phyloP scores from a whole-genome alignment of 208 protist genomes.

The Trypanosoma platydactyli region DNA sequence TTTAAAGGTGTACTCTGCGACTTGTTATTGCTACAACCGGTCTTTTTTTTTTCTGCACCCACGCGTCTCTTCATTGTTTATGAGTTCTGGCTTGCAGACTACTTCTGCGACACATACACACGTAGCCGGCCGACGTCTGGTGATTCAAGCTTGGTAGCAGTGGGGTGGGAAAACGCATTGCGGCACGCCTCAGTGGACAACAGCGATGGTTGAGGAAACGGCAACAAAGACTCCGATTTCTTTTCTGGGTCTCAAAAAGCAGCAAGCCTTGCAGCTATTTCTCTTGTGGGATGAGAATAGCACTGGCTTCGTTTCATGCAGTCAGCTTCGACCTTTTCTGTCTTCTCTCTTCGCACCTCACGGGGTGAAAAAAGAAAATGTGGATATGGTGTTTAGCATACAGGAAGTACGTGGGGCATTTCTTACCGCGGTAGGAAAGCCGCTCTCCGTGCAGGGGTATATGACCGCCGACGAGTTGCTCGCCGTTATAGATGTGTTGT shows the following conservation, averaged over 20 bases:
- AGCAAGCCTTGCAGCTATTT: conserved; percentile 64
- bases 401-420: conserved; percentile 25
- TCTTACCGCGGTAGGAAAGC: background rate
- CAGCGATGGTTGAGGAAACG: background rate
- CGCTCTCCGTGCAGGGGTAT: background rate
- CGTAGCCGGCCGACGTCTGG: too few species aligned
- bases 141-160: too few species aligned
- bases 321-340: conserved; percentile 48
- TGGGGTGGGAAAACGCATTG: background rate
- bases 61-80: too few species aligned
- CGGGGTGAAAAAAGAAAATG: background rate
- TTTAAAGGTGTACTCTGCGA: too few species aligned
- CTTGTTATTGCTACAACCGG: too few species aligned
- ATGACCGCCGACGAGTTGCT: conserved; percentile 50
- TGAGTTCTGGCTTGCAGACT: too few species aligned
- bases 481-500: conserved; percentile 39
- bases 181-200: background rate
- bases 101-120: too few species aligned
- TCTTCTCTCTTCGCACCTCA: conserved; percentile 45
- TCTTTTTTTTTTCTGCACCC: too few species aligned
- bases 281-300: conserved; percentile 55
- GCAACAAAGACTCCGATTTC: background rate
- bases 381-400: conserved; percentile 4
- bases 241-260: conserved; percentile 54
- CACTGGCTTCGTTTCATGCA: conserved; percentile 39